phyloP scores from a whole-genome alignment of 495 filamentous ascomycete genomes.

The Apiosordaria backusii region DNA sequence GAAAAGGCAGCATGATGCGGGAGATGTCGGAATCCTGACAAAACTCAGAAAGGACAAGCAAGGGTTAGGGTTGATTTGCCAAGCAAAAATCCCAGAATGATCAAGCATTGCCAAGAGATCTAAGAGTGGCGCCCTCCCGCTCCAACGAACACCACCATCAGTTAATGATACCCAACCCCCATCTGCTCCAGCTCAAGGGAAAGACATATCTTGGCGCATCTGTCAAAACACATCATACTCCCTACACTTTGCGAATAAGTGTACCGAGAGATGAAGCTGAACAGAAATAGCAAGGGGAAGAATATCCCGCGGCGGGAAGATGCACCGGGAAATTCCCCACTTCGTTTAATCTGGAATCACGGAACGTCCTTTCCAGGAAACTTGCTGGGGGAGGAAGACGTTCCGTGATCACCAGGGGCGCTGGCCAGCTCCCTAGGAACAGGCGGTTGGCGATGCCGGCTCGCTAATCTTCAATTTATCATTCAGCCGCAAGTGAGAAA shows the following conservation, averaged over 20 bases:
- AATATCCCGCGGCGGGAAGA: background rate
- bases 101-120: background rate
- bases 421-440: background rate
- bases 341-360: slow-evolving; percentile 2
- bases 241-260: background rate
- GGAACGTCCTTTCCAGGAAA: slow-evolving; percentile 1
- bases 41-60: background rate
- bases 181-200: too few relatives aligned
- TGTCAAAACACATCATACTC: background rate
- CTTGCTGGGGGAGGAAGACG: background rate
- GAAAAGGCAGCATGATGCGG: background rate
- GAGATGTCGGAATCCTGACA: background rate
- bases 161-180: background rate
- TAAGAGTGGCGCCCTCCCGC: too few relatives aligned
- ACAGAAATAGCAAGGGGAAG: background rate
- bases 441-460: background rate
- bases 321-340: slow-evolving; percentile 1
- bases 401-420: background rate
- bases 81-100: background rate
- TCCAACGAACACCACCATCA: background rate
- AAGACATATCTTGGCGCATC: too few relatives aligned
- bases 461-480: background rate
- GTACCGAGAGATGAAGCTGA: background rate
- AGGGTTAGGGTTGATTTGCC: background rate
- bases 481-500: background rate